These are phyloP conservation scores for Gracilaria domingensis DNA, from an alignment of 23 red algal species.

Conservation along the genomic window DNA sequence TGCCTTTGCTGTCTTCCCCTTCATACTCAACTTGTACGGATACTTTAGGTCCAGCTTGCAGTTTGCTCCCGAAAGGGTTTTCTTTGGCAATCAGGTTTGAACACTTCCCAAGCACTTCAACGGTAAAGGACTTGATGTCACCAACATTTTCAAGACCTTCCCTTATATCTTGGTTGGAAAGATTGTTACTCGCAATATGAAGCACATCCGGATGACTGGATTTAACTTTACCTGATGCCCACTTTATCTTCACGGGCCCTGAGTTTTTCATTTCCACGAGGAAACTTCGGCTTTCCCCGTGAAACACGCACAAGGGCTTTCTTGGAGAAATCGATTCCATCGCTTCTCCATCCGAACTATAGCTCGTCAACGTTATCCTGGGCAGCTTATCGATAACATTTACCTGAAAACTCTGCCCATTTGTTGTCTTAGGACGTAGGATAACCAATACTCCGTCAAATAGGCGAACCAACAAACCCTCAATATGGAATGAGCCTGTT, in stretches of 20 bases:
- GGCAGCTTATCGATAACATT: constrained; percentile 47
- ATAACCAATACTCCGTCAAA: constrained; percentile 71
- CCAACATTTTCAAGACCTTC: constrained; percentile 50
- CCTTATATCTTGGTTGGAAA: constrained; percentile 12
- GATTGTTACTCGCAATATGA: constrained; percentile 25
- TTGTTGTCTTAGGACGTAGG: constrained; percentile 32
- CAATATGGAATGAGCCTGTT: constrained; percentile 40
- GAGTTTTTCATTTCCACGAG: constrained; percentile 57
- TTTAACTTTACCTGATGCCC: constrained; percentile 30
- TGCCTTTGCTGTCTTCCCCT: constrained; percentile 13
- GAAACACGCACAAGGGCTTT: constrained; percentile 23
- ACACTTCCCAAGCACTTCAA: constrained; percentile 49
- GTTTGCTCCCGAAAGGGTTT: neutral
- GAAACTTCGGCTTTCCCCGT: constrained; percentile 39
- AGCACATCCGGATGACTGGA: constrained; percentile 42
- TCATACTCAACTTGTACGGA: constrained; percentile 61
- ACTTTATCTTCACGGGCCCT: constrained; percentile 53
- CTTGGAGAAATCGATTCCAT: constrained; percentile 27
- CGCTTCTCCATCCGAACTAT: constrained; percentile 44
- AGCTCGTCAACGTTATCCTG: constrained; percentile 37
- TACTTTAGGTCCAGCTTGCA: constrained; percentile 25
- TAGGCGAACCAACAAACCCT: constrained; percentile 68
- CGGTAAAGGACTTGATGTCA: constrained; percentile 34
- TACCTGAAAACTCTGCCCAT: constrained; percentile 14
- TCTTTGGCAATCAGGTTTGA: neutral